phyloP scores from a whole-genome alignment of 306 rosid species.

The Ammopiptanthus mongolicus region DNA sequence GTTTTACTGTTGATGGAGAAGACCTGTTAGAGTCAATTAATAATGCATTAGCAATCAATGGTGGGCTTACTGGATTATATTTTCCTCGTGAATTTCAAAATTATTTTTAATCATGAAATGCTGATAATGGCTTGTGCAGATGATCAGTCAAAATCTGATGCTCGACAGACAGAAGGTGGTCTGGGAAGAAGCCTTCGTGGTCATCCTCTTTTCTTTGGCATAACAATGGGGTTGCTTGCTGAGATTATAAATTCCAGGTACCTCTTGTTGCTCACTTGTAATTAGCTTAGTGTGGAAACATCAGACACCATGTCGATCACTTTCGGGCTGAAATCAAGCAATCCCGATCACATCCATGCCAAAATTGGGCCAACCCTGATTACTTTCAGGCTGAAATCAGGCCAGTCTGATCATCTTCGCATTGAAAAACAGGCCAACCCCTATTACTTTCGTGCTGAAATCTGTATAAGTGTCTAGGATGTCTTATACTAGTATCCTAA shows the following conservation, averaged over 20 bases:
- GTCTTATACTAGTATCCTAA: neutral
- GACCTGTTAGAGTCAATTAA: slow-evolving; percentile 59
- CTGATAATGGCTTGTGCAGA: slow-evolving; percentile 35
- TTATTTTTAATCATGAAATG: slow-evolving; percentile 11
- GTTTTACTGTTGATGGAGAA: slow-evolving; percentile 70
- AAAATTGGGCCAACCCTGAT: neutral
- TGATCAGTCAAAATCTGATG: slow-evolving; percentile 33
- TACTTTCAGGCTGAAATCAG: neutral
- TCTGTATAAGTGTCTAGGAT: neutral
- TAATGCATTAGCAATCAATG: slow-evolving; percentile 35
- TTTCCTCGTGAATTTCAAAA: neutral
- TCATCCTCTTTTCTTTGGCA: slow-evolving; percentile 95
- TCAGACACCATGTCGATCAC: neutral
- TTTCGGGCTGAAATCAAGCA: neutral
- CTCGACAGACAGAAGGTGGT: slow-evolving; percentile 34
- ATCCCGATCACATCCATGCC: neutral
- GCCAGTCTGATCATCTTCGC: neutral
- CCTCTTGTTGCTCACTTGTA: slow-evolving; percentile 21
- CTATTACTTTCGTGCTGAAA: neutral
- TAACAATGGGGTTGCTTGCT: slow-evolving; percentile 92
- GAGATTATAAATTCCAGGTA: slow-evolving; percentile 98
- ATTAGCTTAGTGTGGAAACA: slow-evolving; percentile 15
- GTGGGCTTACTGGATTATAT: slow-evolving; percentile 36
- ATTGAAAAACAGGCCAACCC: neutral
- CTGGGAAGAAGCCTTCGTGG: slow-evolving; percentile 47